phyloP scores from a whole-genome alignment of 202 grass and related monocot genomes.

The Brachypodium distachyon region DNA sequence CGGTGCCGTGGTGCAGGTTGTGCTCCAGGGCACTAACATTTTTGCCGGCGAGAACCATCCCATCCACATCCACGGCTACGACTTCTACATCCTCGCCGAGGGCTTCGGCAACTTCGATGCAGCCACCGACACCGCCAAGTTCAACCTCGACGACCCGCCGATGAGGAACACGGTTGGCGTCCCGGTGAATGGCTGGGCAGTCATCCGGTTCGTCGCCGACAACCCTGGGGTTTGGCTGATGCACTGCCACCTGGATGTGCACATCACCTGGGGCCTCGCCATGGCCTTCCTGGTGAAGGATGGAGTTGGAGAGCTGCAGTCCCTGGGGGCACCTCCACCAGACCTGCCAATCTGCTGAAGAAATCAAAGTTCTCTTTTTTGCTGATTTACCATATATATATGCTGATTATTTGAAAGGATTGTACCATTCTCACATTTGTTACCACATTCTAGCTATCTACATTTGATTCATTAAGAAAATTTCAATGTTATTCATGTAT shows the following conservation, averaged over 20 bases:
- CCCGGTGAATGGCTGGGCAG: constrained; percentile 83
- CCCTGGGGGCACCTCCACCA: constrained; percentile 51
- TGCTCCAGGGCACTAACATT: constrained; percentile 82
- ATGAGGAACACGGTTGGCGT: constrained; percentile 83
- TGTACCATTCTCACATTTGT: constrained; percentile 10
- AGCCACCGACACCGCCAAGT: constrained; percentile 33
- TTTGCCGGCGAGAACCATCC: constrained; percentile 83
- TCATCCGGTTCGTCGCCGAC: constrained; percentile 68
- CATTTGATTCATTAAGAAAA: constrained; percentile 26
- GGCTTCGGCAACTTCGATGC: constrained; percentile 75
- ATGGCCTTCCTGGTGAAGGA: constrained; percentile 84
- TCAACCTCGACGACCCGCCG: constrained; percentile 82
- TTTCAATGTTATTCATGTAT: constrained; percentile 7
- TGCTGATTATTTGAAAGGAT: neutral
- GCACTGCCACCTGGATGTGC: constrained; percentile 83
- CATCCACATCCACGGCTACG: constrained; percentile 83
- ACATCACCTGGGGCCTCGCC: constrained; percentile 92
- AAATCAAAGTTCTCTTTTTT: neutral
- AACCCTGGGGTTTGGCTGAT: constrained; percentile 90
- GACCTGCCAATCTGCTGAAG: constrained; percentile 74
- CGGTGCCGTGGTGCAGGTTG: constrained; percentile 61
- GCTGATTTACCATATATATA: neutral
- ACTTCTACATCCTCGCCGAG: constrained; percentile 72
- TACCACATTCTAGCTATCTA: neutral
- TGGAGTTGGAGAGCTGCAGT: constrained; percentile 55